Conservation (phyloP, 2,329 filamentous ascomycete genomes). For the Diaporthe humulicola region DNA sequence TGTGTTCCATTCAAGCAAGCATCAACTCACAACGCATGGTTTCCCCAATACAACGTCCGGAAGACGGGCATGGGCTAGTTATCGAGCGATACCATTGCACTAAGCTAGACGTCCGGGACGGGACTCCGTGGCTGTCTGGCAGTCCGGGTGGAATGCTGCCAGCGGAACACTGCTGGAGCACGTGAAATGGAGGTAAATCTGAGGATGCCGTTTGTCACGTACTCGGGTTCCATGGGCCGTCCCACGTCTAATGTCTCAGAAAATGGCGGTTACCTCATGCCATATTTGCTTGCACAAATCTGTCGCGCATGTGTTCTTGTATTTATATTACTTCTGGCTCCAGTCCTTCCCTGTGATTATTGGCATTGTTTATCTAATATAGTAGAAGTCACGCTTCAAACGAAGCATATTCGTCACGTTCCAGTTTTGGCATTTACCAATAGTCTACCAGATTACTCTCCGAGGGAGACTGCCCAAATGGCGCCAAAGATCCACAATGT, state of each 20-base stretch:
- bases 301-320: neutral
- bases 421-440: no score
- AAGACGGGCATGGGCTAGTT: neutral
- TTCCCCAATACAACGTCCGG: slow-evolving; percentile 7
- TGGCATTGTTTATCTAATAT: neutral
- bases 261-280: neutral
- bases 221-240: no score
- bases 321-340: neutral
- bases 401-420: neutral
- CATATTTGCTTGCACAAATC: neutral
- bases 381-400: neutral
- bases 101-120: neutral
- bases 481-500: neutral
- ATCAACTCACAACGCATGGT: neutral
- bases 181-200: neutral
- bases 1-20: neutral
- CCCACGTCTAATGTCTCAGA: neutral
- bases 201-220: neutral
- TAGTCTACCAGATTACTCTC: neutral
- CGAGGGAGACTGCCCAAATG: neutral
- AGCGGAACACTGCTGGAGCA: no score
- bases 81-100: neutral
- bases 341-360: rapidly evolving
- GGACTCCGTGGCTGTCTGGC: slow-evolving; percentile 9
- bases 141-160: neutral